Evolutionary conservation across 208 protist species (phyloP).

Genomic region (Zelonia costaricensis): DNA sequence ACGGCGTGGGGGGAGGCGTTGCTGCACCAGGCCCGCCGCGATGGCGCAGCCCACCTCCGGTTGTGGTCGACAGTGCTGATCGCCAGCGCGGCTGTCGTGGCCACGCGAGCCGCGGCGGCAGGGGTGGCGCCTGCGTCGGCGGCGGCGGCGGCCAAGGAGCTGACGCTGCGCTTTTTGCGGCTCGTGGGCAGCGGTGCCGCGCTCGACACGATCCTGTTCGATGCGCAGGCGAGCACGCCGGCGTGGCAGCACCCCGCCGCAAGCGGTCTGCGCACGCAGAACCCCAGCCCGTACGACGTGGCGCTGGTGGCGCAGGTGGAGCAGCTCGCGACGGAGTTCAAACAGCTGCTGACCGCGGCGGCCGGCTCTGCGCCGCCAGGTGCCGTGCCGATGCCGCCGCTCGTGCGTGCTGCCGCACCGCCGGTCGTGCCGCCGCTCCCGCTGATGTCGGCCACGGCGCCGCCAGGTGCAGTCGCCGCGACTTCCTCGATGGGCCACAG

Average conservation of each 20-base stretch:
- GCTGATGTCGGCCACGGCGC: neutral
- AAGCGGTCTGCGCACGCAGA: conserved; percentile 42
- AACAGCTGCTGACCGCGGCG: conserved; percentile 13
- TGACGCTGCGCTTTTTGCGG: conserved; percentile 55
- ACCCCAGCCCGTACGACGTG: conserved; percentile 59
- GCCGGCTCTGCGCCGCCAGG: neutral
- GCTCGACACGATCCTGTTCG: conserved; percentile 77
- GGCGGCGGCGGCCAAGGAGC: conserved; percentile 5
- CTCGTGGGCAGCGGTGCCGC: conserved; percentile 49
- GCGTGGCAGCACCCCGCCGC: conserved; percentile 60
- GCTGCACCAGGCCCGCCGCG: conserved; percentile 42
- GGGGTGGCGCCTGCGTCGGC: neutral
- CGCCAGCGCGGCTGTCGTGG: conserved; percentile 46
- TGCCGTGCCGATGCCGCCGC: conserved; percentile 1
- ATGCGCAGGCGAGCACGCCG: conserved; percentile 57
- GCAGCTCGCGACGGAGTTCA: conserved; percentile 35
- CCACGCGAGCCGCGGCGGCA: neutral
- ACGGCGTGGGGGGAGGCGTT: conserved; percentile 42
- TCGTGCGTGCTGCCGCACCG: neutral
- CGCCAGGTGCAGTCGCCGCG: neutral
- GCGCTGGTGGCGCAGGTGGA: conserved; percentile 29
- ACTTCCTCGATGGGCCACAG: conserved; percentile 1
- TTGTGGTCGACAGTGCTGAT: conserved; percentile 72
- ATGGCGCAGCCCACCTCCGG: conserved; percentile 50
- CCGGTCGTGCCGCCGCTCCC: neutral